Evolutionary conservation across 352 stramenopile genomes (phyloP).

Genomic region (Phytopythium mirpurense): DNA sequence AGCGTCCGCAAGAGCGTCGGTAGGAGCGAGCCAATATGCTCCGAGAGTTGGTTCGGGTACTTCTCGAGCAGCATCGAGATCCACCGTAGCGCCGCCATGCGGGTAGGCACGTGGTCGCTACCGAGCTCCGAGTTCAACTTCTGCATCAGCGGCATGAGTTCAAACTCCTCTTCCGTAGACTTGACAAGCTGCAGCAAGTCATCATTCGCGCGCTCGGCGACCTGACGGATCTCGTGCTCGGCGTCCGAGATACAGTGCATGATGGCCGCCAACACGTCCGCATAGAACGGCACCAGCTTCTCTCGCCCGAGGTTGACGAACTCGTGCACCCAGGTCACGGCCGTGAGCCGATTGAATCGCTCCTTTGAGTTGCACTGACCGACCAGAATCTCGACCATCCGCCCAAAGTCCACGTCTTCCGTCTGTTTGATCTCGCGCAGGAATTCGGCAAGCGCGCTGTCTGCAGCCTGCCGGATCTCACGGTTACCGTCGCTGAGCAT

Average conservation of each 20-base stretch:
- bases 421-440: conserved; percentile 95
- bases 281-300: conserved; percentile 94
- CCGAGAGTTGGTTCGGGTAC: conserved; percentile 89
- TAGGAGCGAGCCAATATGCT: conserved; percentile 90
- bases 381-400: conserved; percentile 97
- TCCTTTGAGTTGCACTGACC: conserved; percentile 97
- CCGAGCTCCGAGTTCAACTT: conserved; percentile 94
- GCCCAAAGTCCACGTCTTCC: conserved; percentile 95
- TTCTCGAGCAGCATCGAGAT: conserved; percentile 99
- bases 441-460: conserved; percentile 93
- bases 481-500: conserved; percentile 99
- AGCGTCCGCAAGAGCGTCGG: conserved; percentile 96
- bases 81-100: conserved; percentile 93
- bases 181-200: conserved; percentile 95
- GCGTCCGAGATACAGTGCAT: conserved; percentile 97
- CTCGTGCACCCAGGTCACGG: conserved; percentile 97
- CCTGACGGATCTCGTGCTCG: conserved; percentile 95
- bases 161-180: conserved; percentile 85
- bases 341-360: conserved; percentile 95
- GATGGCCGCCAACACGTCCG: conserved; percentile 94
- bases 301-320: conserved; percentile 96
- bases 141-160: conserved; percentile 92
- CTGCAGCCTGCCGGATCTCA: conserved; percentile 96
- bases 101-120: conserved; percentile 95
- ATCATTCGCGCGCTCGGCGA: conserved; percentile 96